Conservation (phyloP, 2,329 filamentous ascomycete genomes). For the Apiospora marii region DNA sequence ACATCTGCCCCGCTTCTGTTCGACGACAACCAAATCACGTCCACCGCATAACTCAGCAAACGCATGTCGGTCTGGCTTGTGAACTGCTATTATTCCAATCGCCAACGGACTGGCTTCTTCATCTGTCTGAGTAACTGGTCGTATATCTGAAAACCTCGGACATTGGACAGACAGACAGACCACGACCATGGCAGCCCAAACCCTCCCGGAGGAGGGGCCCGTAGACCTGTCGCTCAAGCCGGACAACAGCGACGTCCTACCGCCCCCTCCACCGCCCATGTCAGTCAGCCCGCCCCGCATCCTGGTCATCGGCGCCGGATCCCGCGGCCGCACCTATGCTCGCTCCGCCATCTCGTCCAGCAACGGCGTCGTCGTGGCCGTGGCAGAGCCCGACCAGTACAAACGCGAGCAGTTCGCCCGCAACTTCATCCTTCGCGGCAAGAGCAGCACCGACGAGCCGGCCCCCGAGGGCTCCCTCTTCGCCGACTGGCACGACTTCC, state of each 20-base stretch:
- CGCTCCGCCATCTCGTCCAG: conserved; percentile 70
- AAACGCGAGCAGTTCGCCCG: conserved; percentile 77
- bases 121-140: background rate
- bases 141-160: background rate
- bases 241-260: conserved; percentile 39
- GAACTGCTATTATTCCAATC: background rate
- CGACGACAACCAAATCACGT: conserved; percentile 11
- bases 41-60: conserved; percentile 15
- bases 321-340: conserved; percentile 79
- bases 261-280: conserved; percentile 51
- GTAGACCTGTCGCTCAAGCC: conserved; percentile 32
- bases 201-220: conserved; percentile 38
- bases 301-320: conserved; percentile 83
- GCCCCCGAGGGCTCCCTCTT: conserved; percentile 74
- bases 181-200: conserved; percentile 40
- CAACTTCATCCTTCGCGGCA: conserved; percentile 75
- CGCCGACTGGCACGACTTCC: conserved; percentile 75
- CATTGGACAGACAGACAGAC: background rate
- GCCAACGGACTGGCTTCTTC: background rate
- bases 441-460: conserved; percentile 38
- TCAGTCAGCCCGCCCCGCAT: conserved; percentile 67
- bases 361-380: conserved; percentile 74
- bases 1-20: conserved; percentile 2
- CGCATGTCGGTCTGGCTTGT: background rate
- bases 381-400: conserved; percentile 82